Evolutionary conservation across 2,329 filamentous ascomycete genomes (phyloP).

Genomic region (Colletotrichum sp.): DNA sequence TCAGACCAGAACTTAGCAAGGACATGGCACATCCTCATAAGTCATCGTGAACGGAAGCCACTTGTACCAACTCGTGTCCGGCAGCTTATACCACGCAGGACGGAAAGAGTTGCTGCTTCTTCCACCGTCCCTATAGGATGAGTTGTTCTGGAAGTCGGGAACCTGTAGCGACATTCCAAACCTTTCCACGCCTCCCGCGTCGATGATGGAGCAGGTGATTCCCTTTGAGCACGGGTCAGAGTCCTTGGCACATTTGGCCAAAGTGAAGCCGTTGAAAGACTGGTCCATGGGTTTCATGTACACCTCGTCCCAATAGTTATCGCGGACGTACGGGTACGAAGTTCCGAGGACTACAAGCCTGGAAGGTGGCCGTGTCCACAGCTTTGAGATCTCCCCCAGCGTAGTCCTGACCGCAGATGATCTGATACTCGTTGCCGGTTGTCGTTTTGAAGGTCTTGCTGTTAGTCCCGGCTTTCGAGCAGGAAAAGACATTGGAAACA

Average conservation of each 20-base stretch:
- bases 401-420: neutral
- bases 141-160: neutral
- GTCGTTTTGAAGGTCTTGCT: neutral
- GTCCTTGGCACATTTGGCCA: neutral
- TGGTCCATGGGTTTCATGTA: neutral
- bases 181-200: neutral
- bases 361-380: neutral
- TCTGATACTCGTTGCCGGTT: neutral
- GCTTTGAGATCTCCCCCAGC: neutral
- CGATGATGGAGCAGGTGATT: neutral
- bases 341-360: neutral
- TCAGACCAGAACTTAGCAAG: neutral
- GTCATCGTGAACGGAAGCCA: neutral
- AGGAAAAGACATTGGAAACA: neutral
- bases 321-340: neutral
- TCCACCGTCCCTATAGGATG: neutral
- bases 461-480: neutral
- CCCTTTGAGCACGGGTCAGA: neutral
- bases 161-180: neutral
- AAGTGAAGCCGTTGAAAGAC: neutral
- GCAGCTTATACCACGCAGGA: neutral
- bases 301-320: neutral
- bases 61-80: neutral
- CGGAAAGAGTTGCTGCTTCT: neutral
- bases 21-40: neutral